phyloP scores from a whole-genome alignment of 768 basidiomycete species.

The Trametes cubensis region DNA sequence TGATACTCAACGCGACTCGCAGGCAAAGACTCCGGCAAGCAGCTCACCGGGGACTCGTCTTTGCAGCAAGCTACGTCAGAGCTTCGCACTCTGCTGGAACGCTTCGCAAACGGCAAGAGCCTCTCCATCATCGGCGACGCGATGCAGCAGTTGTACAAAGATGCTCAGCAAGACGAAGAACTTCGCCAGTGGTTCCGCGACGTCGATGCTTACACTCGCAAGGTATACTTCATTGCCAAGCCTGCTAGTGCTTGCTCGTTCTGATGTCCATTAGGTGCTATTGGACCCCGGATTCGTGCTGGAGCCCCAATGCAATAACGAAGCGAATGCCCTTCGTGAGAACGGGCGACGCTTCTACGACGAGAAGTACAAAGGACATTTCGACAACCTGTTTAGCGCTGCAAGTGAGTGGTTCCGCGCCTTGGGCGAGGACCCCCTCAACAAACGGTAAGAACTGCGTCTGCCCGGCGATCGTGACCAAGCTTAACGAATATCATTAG shows the following conservation, averaged over 20 bases:
- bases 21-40: conserved; percentile 25
- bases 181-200: conserved; percentile 73
- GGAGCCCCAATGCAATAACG: conserved; percentile 70
- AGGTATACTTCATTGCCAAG: conserved; percentile 40
- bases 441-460: conserved; percentile 46
- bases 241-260: not conserved
- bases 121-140: conserved; percentile 73
- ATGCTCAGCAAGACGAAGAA: conserved; percentile 73
- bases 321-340: conserved; percentile 67
- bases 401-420: conserved; percentile 80
- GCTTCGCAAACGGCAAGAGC: conserved; percentile 79
- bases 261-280: conserved; percentile 48
- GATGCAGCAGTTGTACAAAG: conserved; percentile 69
- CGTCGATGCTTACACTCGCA: conserved; percentile 66
- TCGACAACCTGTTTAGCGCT: conserved; percentile 76
- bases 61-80: conserved; percentile 61
- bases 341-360: conserved; percentile 79
- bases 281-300: conserved; percentile 86
- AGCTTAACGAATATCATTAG: conserved; percentile 1
- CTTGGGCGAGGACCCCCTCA: conserved; percentile 84
- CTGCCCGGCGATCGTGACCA: not conserved
- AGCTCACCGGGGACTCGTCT: conserved; percentile 48
- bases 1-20: conserved; percentile 3
- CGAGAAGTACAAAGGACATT: conserved; percentile 71
- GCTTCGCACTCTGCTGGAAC: conserved; percentile 82